Conservation (phyloP, 805 yeast genomes). For the Kodamaea nitidulidarum region DNA sequence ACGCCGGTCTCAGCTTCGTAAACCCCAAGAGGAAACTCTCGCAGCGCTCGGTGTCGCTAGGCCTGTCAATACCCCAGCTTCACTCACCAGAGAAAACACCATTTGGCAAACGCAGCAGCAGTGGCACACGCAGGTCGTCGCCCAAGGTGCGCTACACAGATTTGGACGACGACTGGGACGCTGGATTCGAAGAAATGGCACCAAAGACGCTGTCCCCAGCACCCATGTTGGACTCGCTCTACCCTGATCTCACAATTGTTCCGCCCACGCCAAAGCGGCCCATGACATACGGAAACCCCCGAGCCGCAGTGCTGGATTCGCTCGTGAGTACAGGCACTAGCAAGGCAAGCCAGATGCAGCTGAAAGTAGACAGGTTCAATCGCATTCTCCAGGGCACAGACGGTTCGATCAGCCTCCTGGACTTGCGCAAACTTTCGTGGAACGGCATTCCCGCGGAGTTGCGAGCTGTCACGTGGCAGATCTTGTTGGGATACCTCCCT, state of each 20-base stretch:
- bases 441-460: constrained; percentile 84
- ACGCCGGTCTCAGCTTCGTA: constrained; percentile 8
- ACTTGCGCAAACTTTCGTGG: constrained; percentile 81
- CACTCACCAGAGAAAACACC: constrained; percentile 8
- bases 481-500: constrained; percentile 85
- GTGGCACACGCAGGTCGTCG: constrained; percentile 5
- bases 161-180: constrained; percentile 92
- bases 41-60: constrained; percentile 18
- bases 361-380: constrained; percentile 65
- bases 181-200: constrained; percentile 46
- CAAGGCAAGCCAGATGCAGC: constrained; percentile 54
- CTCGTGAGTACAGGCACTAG: constrained; percentile 11
- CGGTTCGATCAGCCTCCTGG: constrained; percentile 54
- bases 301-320: constrained; percentile 19
- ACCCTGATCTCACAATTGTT: constrained; percentile 36
- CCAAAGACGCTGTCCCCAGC: constrained; percentile 19
- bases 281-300: constrained; percentile 38
- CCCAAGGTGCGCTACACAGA: constrained; percentile 50
- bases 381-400: constrained; percentile 44
- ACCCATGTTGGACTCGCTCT: constrained; percentile 31
- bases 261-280: constrained; percentile 23
- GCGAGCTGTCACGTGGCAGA: constrained; percentile 85
- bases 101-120: constrained; percentile 7
- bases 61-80: constrained; percentile 13
- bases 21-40: constrained; percentile 15